These are phyloP conservation scores for Glebionis coronaria DNA, from an alignment of 129 eudicot genomes.

Conservation along the genomic window DNA sequence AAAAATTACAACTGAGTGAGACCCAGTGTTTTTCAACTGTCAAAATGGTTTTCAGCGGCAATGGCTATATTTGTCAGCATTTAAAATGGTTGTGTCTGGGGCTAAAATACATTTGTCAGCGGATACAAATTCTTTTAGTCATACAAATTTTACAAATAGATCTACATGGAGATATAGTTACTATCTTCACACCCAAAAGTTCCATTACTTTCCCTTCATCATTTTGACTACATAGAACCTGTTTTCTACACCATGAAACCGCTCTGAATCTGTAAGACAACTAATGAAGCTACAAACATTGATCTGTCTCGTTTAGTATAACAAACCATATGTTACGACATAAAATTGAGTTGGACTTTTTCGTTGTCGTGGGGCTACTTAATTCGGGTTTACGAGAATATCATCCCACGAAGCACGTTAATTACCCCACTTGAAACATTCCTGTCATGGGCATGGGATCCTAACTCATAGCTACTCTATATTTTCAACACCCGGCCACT, in stretches of 20 bases:
- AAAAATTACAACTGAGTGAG: too few species aligned
- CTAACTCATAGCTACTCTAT: not conserved
- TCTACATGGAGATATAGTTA: constrained; percentile 32
- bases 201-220: constrained; percentile 26
- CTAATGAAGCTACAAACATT: constrained; percentile 30
- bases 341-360: constrained; percentile 36
- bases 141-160: constrained; percentile 37
- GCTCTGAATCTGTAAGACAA: constrained; percentile 20
- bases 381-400: not conserved
- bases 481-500: constrained; percentile 22
- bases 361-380: constrained; percentile 58
- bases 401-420: constrained; percentile 38
- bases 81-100: too few species aligned
- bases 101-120: too few species aligned
- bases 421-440: constrained; percentile 57
- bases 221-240: constrained; percentile 34
- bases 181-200: constrained; percentile 51
- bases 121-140: too few species aligned
- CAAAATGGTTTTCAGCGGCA: too few species aligned
- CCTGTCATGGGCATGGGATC: constrained; percentile 24
- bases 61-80: too few species aligned
- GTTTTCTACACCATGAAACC: constrained; percentile 41
- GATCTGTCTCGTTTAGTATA: constrained; percentile 52
- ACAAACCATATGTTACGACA: constrained; percentile 53
- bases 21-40: too few species aligned